Conservation (phyloP, 1,284 basidiomycete genomes). For the Cronartium ribicola region DNA sequence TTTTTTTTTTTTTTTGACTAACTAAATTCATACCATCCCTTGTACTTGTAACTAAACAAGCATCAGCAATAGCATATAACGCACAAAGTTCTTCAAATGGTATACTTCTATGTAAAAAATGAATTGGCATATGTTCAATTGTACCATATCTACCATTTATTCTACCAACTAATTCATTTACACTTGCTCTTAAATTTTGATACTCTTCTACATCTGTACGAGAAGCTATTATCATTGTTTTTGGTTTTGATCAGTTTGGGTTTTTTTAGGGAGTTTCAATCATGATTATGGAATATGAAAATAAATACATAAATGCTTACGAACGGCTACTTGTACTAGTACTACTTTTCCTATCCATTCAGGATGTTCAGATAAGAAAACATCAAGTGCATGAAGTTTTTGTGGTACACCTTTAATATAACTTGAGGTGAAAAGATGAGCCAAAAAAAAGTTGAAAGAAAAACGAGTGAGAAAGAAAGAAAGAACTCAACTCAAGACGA, state of each 20-base stretch:
- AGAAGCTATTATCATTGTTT: too few relatives aligned
- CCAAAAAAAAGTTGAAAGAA: not conserved
- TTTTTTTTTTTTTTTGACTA: constrained; percentile 48
- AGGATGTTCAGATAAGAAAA: constrained; percentile 93
- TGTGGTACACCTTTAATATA: constrained; percentile 99
- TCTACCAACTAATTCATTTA: constrained; percentile 94
- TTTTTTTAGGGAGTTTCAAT: too few relatives aligned
- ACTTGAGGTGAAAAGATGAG: constrained; percentile 43
- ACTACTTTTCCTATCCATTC: constrained; percentile 99
- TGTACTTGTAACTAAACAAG: constrained; percentile 90
- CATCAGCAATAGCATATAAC: constrained; percentile 91
- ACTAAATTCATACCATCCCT: constrained; percentile 99
- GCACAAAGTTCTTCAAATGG: constrained; percentile 93
- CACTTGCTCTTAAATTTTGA: constrained; percentile 89
- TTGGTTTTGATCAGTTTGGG: too few relatives aligned
- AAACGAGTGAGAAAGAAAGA: not conserved
- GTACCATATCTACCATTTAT: constrained; percentile 98
- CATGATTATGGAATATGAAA: too few relatives aligned
- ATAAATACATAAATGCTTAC: too few relatives aligned
- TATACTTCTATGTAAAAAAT: constrained; percentile 83
- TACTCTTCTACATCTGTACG: constrained; percentile 98
- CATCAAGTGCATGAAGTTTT: constrained; percentile 91
- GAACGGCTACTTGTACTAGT: constrained; percentile 91
- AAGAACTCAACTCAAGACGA: too few relatives aligned
- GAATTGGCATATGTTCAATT: constrained; percentile 98